phyloP scores from a whole-genome alignment of 352 stramenopile species.

The Phytophthora europaea region DNA sequence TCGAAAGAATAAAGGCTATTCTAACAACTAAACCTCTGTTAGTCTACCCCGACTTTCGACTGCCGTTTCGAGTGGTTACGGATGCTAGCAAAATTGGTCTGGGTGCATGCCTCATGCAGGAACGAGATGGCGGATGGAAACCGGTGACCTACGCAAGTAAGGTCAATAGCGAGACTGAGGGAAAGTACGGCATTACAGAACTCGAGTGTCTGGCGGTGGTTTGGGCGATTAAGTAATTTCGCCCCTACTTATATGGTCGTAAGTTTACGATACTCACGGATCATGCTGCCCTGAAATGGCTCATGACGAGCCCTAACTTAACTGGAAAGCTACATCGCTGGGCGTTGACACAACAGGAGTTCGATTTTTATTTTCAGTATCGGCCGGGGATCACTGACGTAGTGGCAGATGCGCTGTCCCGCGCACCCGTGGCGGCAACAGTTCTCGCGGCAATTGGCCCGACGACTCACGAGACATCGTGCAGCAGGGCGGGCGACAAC shows the following conservation, averaged over 20 bases:
- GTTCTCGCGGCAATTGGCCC: not conserved
- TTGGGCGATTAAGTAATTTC: not conserved
- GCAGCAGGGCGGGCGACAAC: not conserved
- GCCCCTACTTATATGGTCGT: not conserved
- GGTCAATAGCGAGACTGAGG: not conserved
- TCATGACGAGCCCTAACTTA: not conserved
- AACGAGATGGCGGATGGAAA: not conserved
- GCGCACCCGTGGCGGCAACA: not conserved
- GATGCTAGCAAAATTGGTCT: not conserved
- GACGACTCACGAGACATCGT: not conserved
- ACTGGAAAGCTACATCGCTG: slow-evolving; percentile 19
- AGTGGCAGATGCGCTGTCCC: slow-evolving; percentile 24
- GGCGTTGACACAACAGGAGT: slow-evolving; percentile 32
- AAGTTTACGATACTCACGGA: not conserved
- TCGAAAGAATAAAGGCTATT: not conserved
- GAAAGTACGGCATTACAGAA: not conserved
- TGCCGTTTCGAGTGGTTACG: not conserved
- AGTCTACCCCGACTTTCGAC: not conserved
- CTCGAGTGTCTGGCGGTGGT: not conserved
- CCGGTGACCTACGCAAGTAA: slow-evolving; percentile 1
- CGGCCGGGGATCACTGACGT: slow-evolving; percentile 12
- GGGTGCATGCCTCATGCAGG: slow-evolving; percentile 3
- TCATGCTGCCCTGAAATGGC: not conserved
- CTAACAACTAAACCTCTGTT: not conserved
- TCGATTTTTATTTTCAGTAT: slow-evolving; percentile 27